Percentiles rank a stretch among this genome's conserved stretches.
These are phyloP conservation scores for Cinnamomum micranthum DNA, from an alignment of 164 flowering plant genomes.

Conservation along the genomic window DNA sequence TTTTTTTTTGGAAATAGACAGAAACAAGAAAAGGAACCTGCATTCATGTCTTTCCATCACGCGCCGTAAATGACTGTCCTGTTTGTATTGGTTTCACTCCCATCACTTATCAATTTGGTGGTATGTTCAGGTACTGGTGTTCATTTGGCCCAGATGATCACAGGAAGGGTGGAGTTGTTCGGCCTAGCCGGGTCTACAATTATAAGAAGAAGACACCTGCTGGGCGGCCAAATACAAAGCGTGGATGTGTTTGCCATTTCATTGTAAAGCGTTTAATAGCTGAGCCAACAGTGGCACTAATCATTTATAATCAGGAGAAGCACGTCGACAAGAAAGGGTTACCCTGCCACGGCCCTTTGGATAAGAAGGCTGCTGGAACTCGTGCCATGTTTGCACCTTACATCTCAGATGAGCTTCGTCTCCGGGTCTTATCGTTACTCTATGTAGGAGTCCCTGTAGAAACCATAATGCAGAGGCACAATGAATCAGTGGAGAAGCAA, in stretches of 20 bases:
- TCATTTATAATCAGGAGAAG: slow-evolving; percentile 84
- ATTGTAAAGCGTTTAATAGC: slow-evolving; percentile 92
- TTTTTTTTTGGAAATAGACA: no score
- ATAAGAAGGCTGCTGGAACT: slow-evolving; percentile 82
- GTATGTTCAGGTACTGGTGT: slow-evolving; percentile 89
- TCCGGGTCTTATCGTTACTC: slow-evolving; percentile 75
- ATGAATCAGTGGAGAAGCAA: slow-evolving; percentile 76
- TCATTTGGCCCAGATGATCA: slow-evolving; percentile 99
- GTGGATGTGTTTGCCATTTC: slow-evolving; percentile 96
- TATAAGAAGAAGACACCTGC: slow-evolving; percentile 72
- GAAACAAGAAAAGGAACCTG: no score
- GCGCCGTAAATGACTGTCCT: background rate
- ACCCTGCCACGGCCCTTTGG: slow-evolving; percentile 97
- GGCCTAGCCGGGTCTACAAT: slow-evolving; percentile 80
- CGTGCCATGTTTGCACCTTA: slow-evolving; percentile 94
- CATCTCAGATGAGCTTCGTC: slow-evolving; percentile 93
- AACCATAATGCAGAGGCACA: slow-evolving; percentile 94
- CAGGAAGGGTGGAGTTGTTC: slow-evolving; percentile 74
- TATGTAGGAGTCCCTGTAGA: slow-evolving; percentile 94
- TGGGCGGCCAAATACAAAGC: slow-evolving; percentile 87
- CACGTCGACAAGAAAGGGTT: slow-evolving; percentile 82
- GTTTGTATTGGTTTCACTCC: background rate
- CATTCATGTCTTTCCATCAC: background rate
- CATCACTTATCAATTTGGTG: slow-evolving; percentile 2
- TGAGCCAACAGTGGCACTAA: slow-evolving; percentile 87